Evolutionary conservation across 192 early-diverging fungal species (phyloP).

Genomic region (Rhizophagus clarus): DNA sequence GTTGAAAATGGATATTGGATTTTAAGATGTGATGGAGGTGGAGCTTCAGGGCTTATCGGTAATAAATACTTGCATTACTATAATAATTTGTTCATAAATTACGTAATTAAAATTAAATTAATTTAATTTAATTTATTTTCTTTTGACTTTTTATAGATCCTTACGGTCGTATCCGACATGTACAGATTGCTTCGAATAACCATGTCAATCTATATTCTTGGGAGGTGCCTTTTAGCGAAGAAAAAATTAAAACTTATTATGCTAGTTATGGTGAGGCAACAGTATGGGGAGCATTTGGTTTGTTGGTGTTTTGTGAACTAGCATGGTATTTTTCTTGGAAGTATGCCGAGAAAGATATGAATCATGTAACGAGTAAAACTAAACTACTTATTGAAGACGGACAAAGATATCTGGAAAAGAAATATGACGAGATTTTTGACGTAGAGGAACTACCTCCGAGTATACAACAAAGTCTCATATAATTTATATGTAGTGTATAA

Average conservation of each 20-base stretch:
- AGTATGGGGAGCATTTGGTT: background rate
- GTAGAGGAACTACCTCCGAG: background rate
- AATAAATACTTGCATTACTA: background rate
- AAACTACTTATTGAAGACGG: background rate
- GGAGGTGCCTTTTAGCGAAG: slow-evolving; percentile 7
- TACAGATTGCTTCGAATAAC: background rate
- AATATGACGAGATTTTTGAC: background rate
- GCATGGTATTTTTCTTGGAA: background rate
- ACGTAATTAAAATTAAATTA: background rate
- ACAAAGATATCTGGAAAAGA: background rate
- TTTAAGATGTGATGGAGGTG: slow-evolving; percentile 21
- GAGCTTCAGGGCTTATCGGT: background rate
- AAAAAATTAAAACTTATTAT: slow-evolving; percentile 4
- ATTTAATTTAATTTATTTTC: too few relatives aligned
- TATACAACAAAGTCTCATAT: background rate
- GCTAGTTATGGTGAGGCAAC: background rate
- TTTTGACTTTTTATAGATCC: background rate
- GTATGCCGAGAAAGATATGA: background rate
- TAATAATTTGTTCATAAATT: background rate
- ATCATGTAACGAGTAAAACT: background rate
- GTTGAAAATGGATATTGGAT: slow-evolving; percentile 31
- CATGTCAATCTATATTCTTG: background rate
- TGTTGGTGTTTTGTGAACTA: background rate
- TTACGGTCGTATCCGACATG: background rate
- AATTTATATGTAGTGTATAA: background rate